phyloP scores from a whole-genome alignment of 164 flowering plant genomes.

The Aristolochia fimbriata region DNA sequence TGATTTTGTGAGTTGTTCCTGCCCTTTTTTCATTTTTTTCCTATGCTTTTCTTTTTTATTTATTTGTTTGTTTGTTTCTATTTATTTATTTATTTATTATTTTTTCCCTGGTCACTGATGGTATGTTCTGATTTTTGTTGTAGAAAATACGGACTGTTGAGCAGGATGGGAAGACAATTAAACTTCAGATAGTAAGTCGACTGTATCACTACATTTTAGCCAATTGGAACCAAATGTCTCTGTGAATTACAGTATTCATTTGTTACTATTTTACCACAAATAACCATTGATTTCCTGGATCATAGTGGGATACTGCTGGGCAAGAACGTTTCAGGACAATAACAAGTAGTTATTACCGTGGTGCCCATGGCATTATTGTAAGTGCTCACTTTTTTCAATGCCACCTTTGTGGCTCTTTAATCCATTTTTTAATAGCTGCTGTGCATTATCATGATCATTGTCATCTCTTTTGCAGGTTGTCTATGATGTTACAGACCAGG shows the following conservation, averaged over 20 bases:
- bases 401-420: background rate
- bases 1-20: slow-evolving; percentile 62
- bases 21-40: background rate
- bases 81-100: no score
- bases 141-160: slow-evolving; percentile 96
- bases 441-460: background rate
- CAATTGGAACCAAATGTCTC: no score
- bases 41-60: background rate
- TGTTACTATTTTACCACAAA: background rate
- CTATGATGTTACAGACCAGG: slow-evolving; percentile 40
- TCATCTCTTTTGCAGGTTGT: slow-evolving; percentile 19
- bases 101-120: background rate
- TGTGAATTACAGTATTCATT: background rate
- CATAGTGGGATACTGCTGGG: slow-evolving; percentile 82
- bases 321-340: slow-evolving; percentile 85
- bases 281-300: background rate
- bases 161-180: slow-evolving; percentile 91
- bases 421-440: background rate
- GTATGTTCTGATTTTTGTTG: slow-evolving; percentile 9
- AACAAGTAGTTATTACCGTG: slow-evolving; percentile 86
- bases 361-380: slow-evolving; percentile 82
- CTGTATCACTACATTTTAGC: background rate
- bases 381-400: slow-evolving; percentile 7
- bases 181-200: slow-evolving; percentile 81
- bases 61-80: no score